Conservation (phyloP, 805 yeast species). For the Ogataea ganodermae region DNA sequence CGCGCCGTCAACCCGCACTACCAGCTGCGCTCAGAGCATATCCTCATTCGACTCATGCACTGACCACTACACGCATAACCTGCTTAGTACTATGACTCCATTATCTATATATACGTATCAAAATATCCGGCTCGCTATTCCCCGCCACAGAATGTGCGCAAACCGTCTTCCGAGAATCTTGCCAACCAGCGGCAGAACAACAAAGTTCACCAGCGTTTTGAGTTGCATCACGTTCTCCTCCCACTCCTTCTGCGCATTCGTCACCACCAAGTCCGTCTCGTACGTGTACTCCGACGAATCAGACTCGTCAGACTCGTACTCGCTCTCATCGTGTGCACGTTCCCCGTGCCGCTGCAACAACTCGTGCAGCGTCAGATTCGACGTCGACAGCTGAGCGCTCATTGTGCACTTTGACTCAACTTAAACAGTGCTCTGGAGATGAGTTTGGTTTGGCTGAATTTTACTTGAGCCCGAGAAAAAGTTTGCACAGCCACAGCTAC, state of each 20-base stretch:
- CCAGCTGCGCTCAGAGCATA: constrained; percentile 18
- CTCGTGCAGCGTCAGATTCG: constrained; percentile 18
- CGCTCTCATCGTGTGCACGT: no score
- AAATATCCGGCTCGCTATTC: constrained; percentile 25
- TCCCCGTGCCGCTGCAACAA: constrained; percentile 8
- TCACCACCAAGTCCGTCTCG: constrained; percentile 30
- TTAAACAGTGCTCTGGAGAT: no score
- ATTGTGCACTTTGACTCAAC: neutral
- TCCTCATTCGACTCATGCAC: constrained; percentile 18
- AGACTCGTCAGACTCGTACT: constrained; percentile 18
- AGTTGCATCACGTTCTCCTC: constrained; percentile 66
- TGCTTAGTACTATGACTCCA: no score
- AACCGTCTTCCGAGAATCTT: constrained; percentile 64
- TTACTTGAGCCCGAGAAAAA: no score
- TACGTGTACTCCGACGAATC: constrained; percentile 32
- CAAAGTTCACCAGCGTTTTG: constrained; percentile 55
- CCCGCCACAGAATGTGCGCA: constrained; percentile 42
- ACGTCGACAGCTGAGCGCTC: constrained; percentile 12
- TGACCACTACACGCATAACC: no score
- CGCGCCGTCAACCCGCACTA: constrained; percentile 26
- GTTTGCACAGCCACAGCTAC: neutral
- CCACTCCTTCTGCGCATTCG: constrained; percentile 69
- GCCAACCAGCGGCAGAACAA: constrained; percentile 66
- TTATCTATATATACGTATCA: neutral
- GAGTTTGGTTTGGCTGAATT: neutral